Evolutionary conservation across 345 rosid genomes (phyloP).

Genomic region (Linum usitatissimum): DNA sequence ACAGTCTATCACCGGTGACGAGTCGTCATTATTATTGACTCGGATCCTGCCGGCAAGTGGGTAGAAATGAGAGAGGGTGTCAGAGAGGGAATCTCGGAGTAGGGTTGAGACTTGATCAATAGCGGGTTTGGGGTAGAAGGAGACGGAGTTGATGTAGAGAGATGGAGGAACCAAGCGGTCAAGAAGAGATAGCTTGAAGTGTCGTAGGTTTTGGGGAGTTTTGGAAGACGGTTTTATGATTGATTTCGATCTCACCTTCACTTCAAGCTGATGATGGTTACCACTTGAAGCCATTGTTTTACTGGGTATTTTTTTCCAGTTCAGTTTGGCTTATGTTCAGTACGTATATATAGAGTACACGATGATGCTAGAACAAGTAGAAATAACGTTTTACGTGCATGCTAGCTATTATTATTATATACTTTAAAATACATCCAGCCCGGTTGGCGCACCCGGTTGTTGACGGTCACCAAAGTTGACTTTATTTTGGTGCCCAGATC

Average conservation of each 20-base stretch:
- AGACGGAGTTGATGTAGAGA: background rate
- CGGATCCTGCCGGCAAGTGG: background rate
- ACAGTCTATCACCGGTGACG: background rate
- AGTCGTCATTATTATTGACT: no score
- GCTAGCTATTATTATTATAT: no score
- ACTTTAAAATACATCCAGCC: no score
- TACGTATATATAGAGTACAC: no score
- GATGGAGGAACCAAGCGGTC: background rate
- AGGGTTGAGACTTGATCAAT: background rate
- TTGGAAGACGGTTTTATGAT: background rate
- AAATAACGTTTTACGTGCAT: no score
- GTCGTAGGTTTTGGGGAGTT: background rate
- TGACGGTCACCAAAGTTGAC: no score
- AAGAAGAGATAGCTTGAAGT: background rate
- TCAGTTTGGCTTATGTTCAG: no score
- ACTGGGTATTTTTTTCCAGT: no score
- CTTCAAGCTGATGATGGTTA: background rate
- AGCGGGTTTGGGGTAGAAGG: background rate
- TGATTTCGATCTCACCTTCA: background rate
- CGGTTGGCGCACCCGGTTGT: no score
- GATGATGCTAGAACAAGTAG: no score
- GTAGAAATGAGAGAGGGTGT: background rate
- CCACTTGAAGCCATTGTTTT: no score
- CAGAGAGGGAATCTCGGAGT: background rate
- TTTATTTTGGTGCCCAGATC: no score